phyloP scores from a whole-genome alignment of 805 yeast species.

The Ogataea philodendri region DNA sequence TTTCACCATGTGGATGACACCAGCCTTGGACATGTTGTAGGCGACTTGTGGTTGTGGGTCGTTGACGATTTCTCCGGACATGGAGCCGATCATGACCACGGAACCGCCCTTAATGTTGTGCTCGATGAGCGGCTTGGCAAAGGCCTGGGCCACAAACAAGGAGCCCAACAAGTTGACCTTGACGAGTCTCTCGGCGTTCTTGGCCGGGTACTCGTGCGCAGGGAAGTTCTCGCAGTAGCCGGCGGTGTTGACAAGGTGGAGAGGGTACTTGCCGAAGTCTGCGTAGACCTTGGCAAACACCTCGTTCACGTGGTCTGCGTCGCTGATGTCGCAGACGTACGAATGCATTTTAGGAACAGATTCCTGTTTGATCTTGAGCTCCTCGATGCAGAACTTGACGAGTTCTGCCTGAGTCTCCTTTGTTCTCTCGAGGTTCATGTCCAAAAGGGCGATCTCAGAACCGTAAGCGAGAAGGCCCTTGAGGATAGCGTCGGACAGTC shows the following conservation, averaged over 20 bases:
- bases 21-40: slow-evolving; percentile 85
- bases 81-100: slow-evolving; percentile 68
- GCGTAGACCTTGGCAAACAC: slow-evolving; percentile 53
- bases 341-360: slow-evolving; percentile 46
- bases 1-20: slow-evolving; percentile 75
- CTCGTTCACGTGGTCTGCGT: slow-evolving; percentile 55
- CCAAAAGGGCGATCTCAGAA: slow-evolving; percentile 71
- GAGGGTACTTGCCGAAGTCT: slow-evolving; percentile 60
- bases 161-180: slow-evolving; percentile 76
- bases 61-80: slow-evolving; percentile 76
- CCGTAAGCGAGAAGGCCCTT: slow-evolving; percentile 74
- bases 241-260: slow-evolving; percentile 73
- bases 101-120: slow-evolving; percentile 56
- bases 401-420: slow-evolving; percentile 52
- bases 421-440: slow-evolving; percentile 61
- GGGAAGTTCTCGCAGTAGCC: slow-evolving; percentile 81
- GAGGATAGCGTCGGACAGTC: slow-evolving; percentile 62
- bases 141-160: slow-evolving; percentile 67
- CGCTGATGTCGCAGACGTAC: slow-evolving; percentile 75
- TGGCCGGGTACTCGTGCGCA: slow-evolving; percentile 73
- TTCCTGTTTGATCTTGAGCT: slow-evolving; percentile 26
- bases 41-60: slow-evolving; percentile 79
- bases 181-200: slow-evolving; percentile 63
- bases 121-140: slow-evolving; percentile 64
- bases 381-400: slow-evolving; percentile 28